Conservation (phyloP, 441 rosid species). For the Corymbia calophylla region DNA sequence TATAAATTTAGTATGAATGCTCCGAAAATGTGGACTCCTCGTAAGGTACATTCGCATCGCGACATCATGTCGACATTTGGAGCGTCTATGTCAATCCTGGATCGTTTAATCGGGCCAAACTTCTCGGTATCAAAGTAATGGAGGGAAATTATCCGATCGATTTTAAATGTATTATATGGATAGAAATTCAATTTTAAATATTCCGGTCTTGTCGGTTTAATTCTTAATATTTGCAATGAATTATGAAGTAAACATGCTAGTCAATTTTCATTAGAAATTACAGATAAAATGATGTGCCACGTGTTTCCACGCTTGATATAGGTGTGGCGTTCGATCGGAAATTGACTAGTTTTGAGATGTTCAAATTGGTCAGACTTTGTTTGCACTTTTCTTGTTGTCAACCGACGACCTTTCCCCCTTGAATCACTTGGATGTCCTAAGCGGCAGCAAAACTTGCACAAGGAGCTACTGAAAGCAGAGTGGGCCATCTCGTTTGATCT, state of each 20-base stretch:
- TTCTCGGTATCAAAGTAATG: too few species aligned
- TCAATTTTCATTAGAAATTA: neutral
- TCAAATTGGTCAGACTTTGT: neutral
- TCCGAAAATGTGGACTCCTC: neutral
- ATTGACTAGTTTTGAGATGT: neutral
- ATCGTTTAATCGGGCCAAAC: neutral
- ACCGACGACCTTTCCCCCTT: neutral
- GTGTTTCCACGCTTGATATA: neutral
- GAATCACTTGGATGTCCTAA: neutral
- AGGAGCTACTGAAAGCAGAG: neutral
- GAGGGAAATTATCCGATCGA: neutral
- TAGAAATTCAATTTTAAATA: fast-evolving
- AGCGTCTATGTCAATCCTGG: neutral
- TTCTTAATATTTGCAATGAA: fast-evolving
- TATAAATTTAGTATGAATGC: neutral
- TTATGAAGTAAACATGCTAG: fast-evolving
- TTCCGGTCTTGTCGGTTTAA: fast-evolving
- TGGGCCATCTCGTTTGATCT: neutral
- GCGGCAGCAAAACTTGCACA: neutral
- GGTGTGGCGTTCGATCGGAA: neutral
- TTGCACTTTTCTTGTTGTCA: neutral
- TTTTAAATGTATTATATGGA: neutral
- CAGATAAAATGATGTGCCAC: too few species aligned
- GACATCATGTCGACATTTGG: neutral
- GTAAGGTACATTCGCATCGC: neutral